Conservation (phyloP, 208 protist genomes). For the Trypanosoma platydactyli region DNA sequence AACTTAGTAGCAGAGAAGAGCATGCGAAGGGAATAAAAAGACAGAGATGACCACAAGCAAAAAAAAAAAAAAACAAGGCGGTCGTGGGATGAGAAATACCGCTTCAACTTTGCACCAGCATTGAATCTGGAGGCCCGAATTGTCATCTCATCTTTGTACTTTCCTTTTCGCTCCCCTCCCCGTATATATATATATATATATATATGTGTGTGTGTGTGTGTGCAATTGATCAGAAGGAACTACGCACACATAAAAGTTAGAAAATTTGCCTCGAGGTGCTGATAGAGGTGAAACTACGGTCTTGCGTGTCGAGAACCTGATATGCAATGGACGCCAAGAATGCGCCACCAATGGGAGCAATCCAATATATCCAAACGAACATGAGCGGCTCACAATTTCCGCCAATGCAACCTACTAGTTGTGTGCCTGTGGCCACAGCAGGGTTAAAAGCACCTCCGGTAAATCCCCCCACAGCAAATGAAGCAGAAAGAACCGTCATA, state of each 20-base stretch:
- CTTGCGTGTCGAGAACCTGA: conserved; percentile 78
- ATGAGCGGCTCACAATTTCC: conserved; percentile 65
- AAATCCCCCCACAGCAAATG: conserved; percentile 69
- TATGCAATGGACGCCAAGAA: conserved; percentile 80
- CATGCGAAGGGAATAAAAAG: neutral
- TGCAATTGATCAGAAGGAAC: no score
- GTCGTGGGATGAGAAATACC: no score
- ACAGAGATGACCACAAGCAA: neutral
- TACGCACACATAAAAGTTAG: conserved; percentile 11
- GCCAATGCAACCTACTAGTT: conserved; percentile 70
- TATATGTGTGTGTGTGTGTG: neutral
- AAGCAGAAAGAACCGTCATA: conserved; percentile 64
- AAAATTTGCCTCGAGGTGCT: conserved; percentile 29
- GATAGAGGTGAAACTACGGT: conserved; percentile 30
- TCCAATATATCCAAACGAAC: conserved; percentile 87
- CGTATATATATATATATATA: neutral
- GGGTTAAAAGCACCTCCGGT: conserved; percentile 82
- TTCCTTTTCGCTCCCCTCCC: neutral
- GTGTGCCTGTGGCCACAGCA: conserved; percentile 71
- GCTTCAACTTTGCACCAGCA: no score
- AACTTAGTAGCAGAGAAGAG: neutral
- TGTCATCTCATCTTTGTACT: neutral
- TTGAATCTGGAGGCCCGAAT: no score
- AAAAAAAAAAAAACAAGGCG: conserved; percentile 5
- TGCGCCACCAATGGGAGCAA: conserved; percentile 78